These are phyloP conservation scores for Aspergillus pseudonomiae DNA, from an alignment of 2,329 filamentous ascomycete genomes.

Conservation along the genomic window DNA sequence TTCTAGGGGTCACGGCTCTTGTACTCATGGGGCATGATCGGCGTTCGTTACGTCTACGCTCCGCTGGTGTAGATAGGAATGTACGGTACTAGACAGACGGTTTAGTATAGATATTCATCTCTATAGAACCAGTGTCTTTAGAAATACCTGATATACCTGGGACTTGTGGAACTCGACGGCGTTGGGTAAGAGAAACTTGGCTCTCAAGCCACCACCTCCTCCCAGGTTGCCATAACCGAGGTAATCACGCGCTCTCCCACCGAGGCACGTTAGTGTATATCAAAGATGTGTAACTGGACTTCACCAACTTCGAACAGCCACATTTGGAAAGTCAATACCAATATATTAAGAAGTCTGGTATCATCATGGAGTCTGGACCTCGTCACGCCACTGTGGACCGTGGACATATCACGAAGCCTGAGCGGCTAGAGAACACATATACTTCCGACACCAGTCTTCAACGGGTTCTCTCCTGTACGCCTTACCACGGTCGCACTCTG, in stretches of 20 bases:
- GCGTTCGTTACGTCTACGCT: background rate
- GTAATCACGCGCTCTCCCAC: background rate
- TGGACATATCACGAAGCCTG: slow-evolving; percentile 61
- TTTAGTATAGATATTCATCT: background rate
- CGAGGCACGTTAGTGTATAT: background rate
- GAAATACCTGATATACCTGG: no score
- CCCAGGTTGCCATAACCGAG: background rate
- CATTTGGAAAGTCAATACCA: background rate
- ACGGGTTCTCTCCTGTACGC: slow-evolving; percentile 56
- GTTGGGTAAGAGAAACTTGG: background rate
- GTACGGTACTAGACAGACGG: background rate
- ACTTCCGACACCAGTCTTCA: slow-evolving; percentile 58
- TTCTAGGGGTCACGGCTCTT: background rate
- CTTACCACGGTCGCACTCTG: background rate
- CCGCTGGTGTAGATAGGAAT: background rate
- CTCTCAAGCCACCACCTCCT: background rate
- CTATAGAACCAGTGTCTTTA: no score
- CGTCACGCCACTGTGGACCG: slow-evolving; percentile 39
- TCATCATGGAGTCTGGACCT: background rate
- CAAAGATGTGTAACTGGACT: background rate
- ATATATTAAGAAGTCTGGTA: background rate
- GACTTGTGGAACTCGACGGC: background rate
- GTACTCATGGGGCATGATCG: background rate
- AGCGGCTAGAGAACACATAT: slow-evolving; percentile 59
- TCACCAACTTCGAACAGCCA: background rate